Base-by-base conservation (phyloP, 2,329 filamentous ascomycete genomes). In the Coniosporium tulheliwenetii region DNA sequence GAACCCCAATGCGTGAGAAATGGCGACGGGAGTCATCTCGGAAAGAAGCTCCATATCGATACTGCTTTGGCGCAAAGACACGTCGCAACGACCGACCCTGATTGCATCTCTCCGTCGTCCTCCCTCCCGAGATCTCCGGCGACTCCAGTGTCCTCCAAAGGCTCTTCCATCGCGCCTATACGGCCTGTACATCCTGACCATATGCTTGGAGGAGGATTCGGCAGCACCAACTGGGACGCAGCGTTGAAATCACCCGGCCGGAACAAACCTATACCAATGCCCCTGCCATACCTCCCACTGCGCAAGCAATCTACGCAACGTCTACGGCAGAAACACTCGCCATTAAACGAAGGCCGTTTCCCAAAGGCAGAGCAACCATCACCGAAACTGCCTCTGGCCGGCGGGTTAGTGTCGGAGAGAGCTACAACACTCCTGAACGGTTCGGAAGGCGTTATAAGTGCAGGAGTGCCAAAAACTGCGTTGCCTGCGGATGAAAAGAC, bases 281-380 rank as follows among this genome's bases (percentile, higher is more conserved):
- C 62, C 26, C 60, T 61, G 39, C 63, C 64, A 32, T 61, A 66
- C 42, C 55, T 62, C 15, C 52, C 57, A 16, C 51, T 60, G 10
- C 57, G 64, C 16, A 60, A 62, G 45, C 55, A 59, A 30, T 61
- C 63, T 1, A 57, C 64, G 13, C 57, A 60, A 10, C 56, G 61
- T 29, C 55, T 65, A 41, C 56, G 59, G 40, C 52, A 50, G 44
- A 44, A 30, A 15, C 5, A 10, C 29, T 14, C 16, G 26, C 32
- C 31, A 33, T 30, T 42, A 8, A 38, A 38, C 4, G 37, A 31
- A 26, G 30, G 13, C 7, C 31, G 32, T 10, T 14, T 40, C 8
- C 32, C 35, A 5, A 12, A 34, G 39, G 30, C 13, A 13, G 34
- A 30, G n/a, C n/a, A 36, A 39, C 10, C 10, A 37, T 15, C 16